These are phyloP conservation scores for Lepiota subincarnata DNA, from an alignment of 768 basidiomycete genomes.

Conservation along the genomic window DNA sequence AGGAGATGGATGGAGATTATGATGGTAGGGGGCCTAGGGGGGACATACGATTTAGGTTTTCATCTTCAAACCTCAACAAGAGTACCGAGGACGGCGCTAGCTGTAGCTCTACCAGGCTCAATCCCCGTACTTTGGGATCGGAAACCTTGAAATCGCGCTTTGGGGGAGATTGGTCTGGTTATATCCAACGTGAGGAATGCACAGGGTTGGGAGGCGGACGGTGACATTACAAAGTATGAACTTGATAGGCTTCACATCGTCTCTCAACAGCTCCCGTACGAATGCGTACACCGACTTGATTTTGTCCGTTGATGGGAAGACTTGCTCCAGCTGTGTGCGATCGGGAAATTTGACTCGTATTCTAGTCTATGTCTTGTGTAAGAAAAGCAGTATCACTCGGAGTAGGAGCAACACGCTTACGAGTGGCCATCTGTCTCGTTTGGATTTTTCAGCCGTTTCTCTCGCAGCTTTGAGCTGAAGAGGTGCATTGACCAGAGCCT, in stretches of 20 bases:
- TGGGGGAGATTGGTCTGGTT: slow-evolving; percentile 74
- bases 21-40: neutral
- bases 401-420: slow-evolving; percentile 34
- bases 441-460: slow-evolving; percentile 58
- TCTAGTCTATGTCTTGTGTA: slow-evolving; percentile 49
- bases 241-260: slow-evolving; percentile 74
- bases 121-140: slow-evolving; percentile 66
- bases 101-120: slow-evolving; percentile 63
- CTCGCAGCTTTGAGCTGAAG: slow-evolving; percentile 60
- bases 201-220: neutral
- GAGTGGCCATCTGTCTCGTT: slow-evolving; percentile 67
- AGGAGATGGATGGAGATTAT: neutral
- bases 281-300: slow-evolving; percentile 84
- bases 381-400: neutral
- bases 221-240: slow-evolving; percentile 73
- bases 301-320: slow-evolving; percentile 74
- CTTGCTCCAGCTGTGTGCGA: slow-evolving; percentile 74
- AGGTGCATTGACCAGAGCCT: slow-evolving; percentile 65
- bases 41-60: slow-evolving; percentile 59
- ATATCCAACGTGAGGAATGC: neutral
- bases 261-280: slow-evolving; percentile 64
- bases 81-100: slow-evolving; percentile 80
- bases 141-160: slow-evolving; percentile 81
- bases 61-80: slow-evolving; percentile 71
- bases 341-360: slow-evolving; percentile 82